Conservation (phyloP, 163 green algal species). For the Chlorella variabilis region DNA sequence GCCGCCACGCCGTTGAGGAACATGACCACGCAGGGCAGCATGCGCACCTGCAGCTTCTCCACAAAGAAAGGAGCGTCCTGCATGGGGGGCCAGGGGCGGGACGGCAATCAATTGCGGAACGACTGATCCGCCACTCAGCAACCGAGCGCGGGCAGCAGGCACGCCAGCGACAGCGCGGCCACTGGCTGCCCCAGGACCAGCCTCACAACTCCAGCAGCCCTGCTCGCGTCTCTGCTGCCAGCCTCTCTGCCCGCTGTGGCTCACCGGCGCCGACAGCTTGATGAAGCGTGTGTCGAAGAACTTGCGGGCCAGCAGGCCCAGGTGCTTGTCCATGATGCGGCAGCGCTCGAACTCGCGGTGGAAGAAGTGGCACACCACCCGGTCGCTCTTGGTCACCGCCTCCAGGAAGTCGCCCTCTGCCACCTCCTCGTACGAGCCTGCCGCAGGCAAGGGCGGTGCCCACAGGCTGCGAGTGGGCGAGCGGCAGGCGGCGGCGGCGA, state of each 20-base stretch:
- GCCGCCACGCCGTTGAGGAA: constrained; percentile 86
- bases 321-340: constrained; percentile 96
- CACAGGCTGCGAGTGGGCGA: too few species aligned
- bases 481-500: too few species aligned
- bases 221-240: too few species aligned
- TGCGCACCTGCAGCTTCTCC: constrained; percentile 92
- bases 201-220: too few species aligned
- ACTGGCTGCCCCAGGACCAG: too few species aligned
- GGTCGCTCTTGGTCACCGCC: constrained; percentile 83
- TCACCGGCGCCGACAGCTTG: constrained; percentile 85
- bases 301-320: constrained; percentile 72
- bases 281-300: constrained; percentile 94
- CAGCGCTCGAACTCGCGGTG: constrained; percentile 95
- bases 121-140: too few species aligned
- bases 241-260: too few species aligned
- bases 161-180: too few species aligned
- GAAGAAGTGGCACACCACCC: constrained; percentile 94
- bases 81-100: too few species aligned
- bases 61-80: constrained; percentile 96
- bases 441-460: not conserved
- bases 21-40: constrained; percentile 89
- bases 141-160: too few species aligned
- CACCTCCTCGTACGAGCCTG: constrained; percentile 43
- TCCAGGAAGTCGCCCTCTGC: constrained; percentile 80
- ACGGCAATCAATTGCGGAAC: too few species aligned